A percentile compares a stretch with the other conserved stretches of the same genome.
Evolutionary conservation across 1,284 basidiomycete species (phyloP).

Genomic region (Leccinum griseonigrum): DNA sequence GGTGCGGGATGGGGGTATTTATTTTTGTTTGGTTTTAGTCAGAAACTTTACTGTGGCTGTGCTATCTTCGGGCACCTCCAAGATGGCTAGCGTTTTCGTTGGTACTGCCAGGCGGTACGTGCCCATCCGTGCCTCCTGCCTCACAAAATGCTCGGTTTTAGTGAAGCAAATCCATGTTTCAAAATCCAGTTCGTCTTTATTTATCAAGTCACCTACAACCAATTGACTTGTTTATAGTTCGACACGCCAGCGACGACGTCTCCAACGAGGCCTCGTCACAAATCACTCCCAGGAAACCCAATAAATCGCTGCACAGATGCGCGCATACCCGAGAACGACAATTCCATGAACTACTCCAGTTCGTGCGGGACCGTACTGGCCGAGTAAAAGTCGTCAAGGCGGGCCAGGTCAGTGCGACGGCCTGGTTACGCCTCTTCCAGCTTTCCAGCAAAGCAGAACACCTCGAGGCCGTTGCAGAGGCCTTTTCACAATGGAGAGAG

Average conservation of each 20-base stretch:
- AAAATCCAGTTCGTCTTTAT: slow-evolving; percentile 17
- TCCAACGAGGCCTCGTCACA: slow-evolving; percentile 6
- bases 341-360: slow-evolving; percentile 25
- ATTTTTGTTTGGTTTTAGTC: slow-evolving; percentile 15
- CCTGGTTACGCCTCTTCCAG: slow-evolving; percentile 49
- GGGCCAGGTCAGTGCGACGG: slow-evolving; percentile 29
- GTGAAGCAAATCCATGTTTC: slow-evolving; percentile 21
- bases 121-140: neutral
- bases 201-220: neutral
- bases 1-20: slow-evolving; percentile 12
- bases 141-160: slow-evolving; percentile 5
- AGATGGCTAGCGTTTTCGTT: slow-evolving; percentile 19
- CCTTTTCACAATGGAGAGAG: slow-evolving; percentile 49
- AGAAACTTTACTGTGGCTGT: neutral
- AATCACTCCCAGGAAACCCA: neutral
- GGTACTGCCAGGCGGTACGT: slow-evolving; percentile 12
- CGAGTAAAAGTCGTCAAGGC: slow-evolving; percentile 27
- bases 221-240: slow-evolving; percentile 16
- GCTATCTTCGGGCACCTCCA: neutral
- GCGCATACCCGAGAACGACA: slow-evolving; percentile 19
- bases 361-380: slow-evolving; percentile 31
- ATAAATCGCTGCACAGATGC: neutral
- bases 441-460: slow-evolving; percentile 48
- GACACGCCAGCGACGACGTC: slow-evolving; percentile 2
- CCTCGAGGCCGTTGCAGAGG: slow-evolving; percentile 41